These are phyloP conservation scores for Nothophaeocryptopus gaeumannii DNA, from an alignment of 2,329 filamentous ascomycete genomes.

Conservation along the genomic window DNA sequence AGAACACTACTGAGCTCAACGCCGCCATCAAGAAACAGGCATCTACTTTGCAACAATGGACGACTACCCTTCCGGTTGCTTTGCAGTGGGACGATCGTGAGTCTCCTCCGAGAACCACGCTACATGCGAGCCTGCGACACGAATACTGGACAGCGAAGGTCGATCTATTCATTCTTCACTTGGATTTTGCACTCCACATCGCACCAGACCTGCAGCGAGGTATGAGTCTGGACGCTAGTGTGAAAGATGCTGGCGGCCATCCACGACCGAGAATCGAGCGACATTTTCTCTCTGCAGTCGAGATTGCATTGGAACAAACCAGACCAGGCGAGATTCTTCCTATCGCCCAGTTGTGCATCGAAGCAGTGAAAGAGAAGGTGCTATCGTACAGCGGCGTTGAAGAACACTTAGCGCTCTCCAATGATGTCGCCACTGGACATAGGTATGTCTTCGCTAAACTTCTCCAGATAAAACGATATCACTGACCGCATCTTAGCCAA, in stretches of 20 bases:
- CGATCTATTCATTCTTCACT: constrained; percentile 77
- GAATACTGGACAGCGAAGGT: constrained; percentile 90
- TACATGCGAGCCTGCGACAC: constrained; percentile 77
- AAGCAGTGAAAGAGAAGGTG: constrained; percentile 69
- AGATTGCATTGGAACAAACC: neutral
- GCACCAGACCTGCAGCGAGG: constrained; percentile 24
- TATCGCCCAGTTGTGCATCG: constrained; percentile 51
- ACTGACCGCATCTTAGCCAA: no score
- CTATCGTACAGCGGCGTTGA: no score
- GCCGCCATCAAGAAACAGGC: constrained; percentile 23
- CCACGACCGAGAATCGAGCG: constrained; percentile 15
- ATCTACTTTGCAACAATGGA: constrained; percentile 48
- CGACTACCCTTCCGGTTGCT: constrained; percentile 43
- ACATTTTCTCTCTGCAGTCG: constrained; percentile 22
- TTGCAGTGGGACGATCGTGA: constrained; percentile 66
- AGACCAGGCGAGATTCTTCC: constrained; percentile 19
- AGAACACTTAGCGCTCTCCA: no score
- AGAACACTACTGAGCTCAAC: neutral
- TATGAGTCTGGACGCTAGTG: constrained; percentile 10
- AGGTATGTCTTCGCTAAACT: no score
- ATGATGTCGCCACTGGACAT: no score
- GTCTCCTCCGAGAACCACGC: constrained; percentile 67
- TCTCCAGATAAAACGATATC: no score
- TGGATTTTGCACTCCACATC: constrained; percentile 56
- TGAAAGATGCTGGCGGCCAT: constrained; percentile 17